Base-by-base conservation (phyloP, 441 rosid genomes). In the Croton laevigatus region DNA sequence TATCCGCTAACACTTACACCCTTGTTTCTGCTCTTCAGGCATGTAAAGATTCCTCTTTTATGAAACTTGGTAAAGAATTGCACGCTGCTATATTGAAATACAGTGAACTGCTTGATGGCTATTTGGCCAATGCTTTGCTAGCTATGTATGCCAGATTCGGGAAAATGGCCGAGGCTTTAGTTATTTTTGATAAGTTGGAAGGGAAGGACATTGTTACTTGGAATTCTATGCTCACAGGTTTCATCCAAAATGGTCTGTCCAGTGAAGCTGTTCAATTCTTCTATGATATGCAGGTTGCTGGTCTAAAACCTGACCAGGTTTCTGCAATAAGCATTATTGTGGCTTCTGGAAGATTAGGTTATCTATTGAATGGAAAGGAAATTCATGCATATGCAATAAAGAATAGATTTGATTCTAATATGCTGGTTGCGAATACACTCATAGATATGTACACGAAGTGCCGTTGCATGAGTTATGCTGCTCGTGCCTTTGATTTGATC, bases 381-480 rank as follows among this genome's bases (percentile, higher is more conserved):
- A 74, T 86, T 78, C 99, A 92, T 84, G 91, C 90, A 53, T 86
- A 84, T 78, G 83, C 88, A 16, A 77, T 92, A 59, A 89, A 87
- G 80, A 82, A 77, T 12, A 91, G 81, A 65, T 81, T 84, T 71
- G 85, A 78, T 84, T 82, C 78, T 51, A 71, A 82, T 82, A 68
- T 89, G 78, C 85, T 65, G 78, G 85, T 88, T 61, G 95, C 89
- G 59, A 90, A 90, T 76, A 86, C 94, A 44, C 81, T 88, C 74
- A 66, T 87, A 73, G 97, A 91, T 84, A 83, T 91, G 96, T 94
- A 92, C 77, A 83, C 86, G 12, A 90, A 84, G 73, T 94, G 97
- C 75, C 51, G 81, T 71, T 76, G 63, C 72, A 76, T 82, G 75
- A 78, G 68, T 74, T 86, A 86, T 46, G 87, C 87, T 85, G 86